These are phyloP conservation scores for Anastatica hierochuntica DNA, from an alignment of 345 rosid genomes.

Conservation along the genomic window DNA sequence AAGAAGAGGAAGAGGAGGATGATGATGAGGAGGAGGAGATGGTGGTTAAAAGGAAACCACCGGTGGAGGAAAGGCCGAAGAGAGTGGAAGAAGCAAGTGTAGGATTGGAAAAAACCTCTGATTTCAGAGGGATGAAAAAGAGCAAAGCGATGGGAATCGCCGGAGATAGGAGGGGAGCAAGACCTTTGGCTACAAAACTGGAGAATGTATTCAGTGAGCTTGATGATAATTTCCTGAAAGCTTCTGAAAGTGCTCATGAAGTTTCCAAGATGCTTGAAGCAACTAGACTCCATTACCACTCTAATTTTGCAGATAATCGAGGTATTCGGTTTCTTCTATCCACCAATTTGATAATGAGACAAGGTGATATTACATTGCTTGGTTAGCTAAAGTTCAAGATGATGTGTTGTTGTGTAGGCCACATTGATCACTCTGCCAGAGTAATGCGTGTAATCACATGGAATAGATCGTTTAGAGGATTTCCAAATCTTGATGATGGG, in stretches of 20 bases:
- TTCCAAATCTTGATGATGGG: slow-evolving; percentile 37
- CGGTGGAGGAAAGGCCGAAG: slow-evolving; percentile 30
- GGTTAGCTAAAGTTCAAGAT: neutral
- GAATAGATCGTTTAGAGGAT: slow-evolving; percentile 79
- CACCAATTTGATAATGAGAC: neutral
- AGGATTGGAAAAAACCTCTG: no score
- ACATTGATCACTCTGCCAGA: slow-evolving; percentile 83
- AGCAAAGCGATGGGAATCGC: slow-evolving; percentile 24
- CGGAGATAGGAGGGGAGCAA: slow-evolving; percentile 33
- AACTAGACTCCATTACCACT: slow-evolving; percentile 87
- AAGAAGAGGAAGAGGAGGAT: neutral
- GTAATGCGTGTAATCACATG: slow-evolving; percentile 97
- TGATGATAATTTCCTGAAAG: slow-evolving; percentile 85
- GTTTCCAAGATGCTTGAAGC: slow-evolving; percentile 97
- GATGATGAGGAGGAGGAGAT: slow-evolving; percentile 25
- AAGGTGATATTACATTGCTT: neutral
- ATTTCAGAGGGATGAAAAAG: slow-evolving; percentile 33
- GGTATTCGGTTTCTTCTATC: slow-evolving; percentile 29
- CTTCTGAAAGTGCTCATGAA: slow-evolving; percentile 84
- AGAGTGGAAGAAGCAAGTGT: slow-evolving; percentile 24
- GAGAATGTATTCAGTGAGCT: slow-evolving; percentile 47
- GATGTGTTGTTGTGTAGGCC: slow-evolving; percentile 41
- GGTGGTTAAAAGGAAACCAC: slow-evolving; percentile 24
- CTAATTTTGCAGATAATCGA: slow-evolving; percentile 94
- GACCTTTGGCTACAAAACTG: slow-evolving; percentile 28